A percentile compares a stretch with the other conserved stretches of the same genome.
Conservation (phyloP, 371 early-diverging fungal species). For the Amoeboaphelidium protococcarum region DNA sequence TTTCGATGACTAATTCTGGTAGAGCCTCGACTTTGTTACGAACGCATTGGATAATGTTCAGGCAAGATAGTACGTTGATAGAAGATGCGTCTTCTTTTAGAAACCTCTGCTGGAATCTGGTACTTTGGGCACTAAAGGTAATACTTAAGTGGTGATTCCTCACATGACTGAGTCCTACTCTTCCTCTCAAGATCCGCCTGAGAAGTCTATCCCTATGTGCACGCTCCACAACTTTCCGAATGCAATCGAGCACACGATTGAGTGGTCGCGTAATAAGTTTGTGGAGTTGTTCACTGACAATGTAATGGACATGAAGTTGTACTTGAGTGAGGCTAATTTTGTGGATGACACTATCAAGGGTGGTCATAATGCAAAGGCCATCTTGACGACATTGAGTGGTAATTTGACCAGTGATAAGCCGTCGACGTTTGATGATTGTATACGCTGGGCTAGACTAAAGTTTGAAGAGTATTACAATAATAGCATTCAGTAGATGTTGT, state of each 20-base stretch:
- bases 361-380: slow-evolving; percentile 44
- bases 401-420: slow-evolving; percentile 51
- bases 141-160: slow-evolving; percentile 91
- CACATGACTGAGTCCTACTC: slow-evolving; percentile 94
- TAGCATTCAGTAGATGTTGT: slow-evolving; percentile 69
- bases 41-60: slow-evolving; percentile 99
- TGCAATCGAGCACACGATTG: slow-evolving; percentile 98
- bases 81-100: slow-evolving; percentile 82
- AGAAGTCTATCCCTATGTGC: slow-evolving; percentile 97
- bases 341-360: slow-evolving; percentile 50
- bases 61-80: slow-evolving; percentile 94
- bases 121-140: slow-evolving; percentile 98
- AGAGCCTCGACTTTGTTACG: slow-evolving; percentile 63
- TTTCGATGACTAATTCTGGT: slow-evolving; percentile 88
- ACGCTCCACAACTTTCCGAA: slow-evolving; percentile 99
- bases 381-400: slow-evolving; percentile 32
- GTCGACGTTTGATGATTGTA: slow-evolving; percentile 59
- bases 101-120: slow-evolving; percentile 96
- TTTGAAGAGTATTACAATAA: slow-evolving; percentile 84
- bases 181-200: slow-evolving; percentile 95
- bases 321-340: slow-evolving; percentile 52
- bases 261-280: slow-evolving; percentile 96
- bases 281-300: slow-evolving; percentile 77
- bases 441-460: slow-evolving; percentile 66
- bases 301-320: slow-evolving; percentile 75